These are phyloP conservation scores for Umbelopsis ramanniana DNA, from an alignment of 192 early-diverging fungal genomes.

Conservation along the genomic window DNA sequence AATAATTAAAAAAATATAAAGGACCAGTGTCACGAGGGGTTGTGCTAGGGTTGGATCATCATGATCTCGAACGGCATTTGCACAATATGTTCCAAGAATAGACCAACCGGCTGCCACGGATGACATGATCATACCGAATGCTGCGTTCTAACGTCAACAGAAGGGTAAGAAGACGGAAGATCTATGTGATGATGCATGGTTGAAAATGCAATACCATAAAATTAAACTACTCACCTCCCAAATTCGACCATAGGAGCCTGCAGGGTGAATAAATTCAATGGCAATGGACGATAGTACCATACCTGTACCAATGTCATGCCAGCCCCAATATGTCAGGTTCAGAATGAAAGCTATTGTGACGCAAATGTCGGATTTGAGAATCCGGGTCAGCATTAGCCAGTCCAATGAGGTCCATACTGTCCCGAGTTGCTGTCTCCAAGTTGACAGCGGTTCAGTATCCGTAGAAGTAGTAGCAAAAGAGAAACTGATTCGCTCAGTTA, in stretches of 20 bases:
- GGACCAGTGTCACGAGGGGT: slow-evolving; percentile 19
- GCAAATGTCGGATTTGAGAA: slow-evolving; percentile 34
- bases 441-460: slow-evolving; percentile 15
- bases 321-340: slow-evolving; percentile 11
- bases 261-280: slow-evolving; percentile 37
- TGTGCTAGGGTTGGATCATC: slow-evolving; percentile 14
- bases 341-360: slow-evolving; percentile 30
- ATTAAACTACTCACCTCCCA: slow-evolving; percentile 26
- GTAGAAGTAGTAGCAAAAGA: slow-evolving; percentile 24
- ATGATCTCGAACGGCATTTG: slow-evolving; percentile 29
- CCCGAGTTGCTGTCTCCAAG: slow-evolving; percentile 13
- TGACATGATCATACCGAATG: slow-evolving; percentile 37
- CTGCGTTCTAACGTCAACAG: slow-evolving; percentile 25
- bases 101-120: slow-evolving; percentile 27
- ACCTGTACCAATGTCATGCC: not conserved
- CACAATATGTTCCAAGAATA: slow-evolving; percentile 32
- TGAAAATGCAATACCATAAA: not conserved
- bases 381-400: slow-evolving; percentile 31
- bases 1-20: slow-evolving; percentile 26
- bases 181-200: not conserved
- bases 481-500: slow-evolving; percentile 26
- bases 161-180: slow-evolving; percentile 2
- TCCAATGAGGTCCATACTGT: slow-evolving; percentile 30
- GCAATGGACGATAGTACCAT: slow-evolving; percentile 28
- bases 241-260: slow-evolving; percentile 35